These are phyloP conservation scores for Mycotypha africana DNA, from an alignment of 371 early-diverging fungal species.

Conservation along the genomic window DNA sequence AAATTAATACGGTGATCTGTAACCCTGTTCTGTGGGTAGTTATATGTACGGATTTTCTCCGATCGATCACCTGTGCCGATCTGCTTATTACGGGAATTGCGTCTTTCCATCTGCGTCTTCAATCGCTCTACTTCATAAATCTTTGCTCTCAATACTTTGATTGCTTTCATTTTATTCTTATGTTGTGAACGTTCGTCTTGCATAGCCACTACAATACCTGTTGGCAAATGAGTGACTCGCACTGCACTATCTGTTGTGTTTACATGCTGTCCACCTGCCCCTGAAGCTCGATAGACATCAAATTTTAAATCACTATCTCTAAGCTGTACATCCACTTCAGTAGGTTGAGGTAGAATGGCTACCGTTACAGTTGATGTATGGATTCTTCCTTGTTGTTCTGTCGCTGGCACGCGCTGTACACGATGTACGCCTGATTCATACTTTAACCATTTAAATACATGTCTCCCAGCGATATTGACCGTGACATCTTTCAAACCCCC, in stretches of 20 bases:
- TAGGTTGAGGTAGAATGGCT: constrained; percentile 77
- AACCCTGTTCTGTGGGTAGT: constrained; percentile 77
- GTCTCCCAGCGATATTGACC: constrained; percentile 59
- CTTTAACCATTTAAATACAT: constrained; percentile 72
- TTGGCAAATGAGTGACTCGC: constrained; percentile 88
- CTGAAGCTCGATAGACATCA: constrained; percentile 75
- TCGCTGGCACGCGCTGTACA: constrained; percentile 82
- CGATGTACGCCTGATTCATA: constrained; percentile 81
- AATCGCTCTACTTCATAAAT: constrained; percentile 71
- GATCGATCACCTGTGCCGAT: constrained; percentile 71
- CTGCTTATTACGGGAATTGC: constrained; percentile 60
- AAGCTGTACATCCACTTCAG: constrained; percentile 68
- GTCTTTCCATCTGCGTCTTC: constrained; percentile 50
- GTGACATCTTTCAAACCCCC: constrained; percentile 60
- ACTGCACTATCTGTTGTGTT: constrained; percentile 96
- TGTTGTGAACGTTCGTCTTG: constrained; percentile 92
- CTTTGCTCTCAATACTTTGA: constrained; percentile 76
- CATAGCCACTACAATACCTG: constrained; percentile 83
- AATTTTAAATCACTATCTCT: constrained; percentile 67
- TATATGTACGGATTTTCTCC: constrained; percentile 86
- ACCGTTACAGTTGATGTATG: constrained; percentile 87
- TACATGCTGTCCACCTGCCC: constrained; percentile 90
- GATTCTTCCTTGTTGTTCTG: constrained; percentile 77
- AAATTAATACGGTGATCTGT: constrained; percentile 83
- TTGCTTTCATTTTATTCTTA: constrained; percentile 84